Percentiles rank a stretch among this genome's conserved stretches.
Conservation (phyloP, 371 early-diverging fungal genomes). For the Lichtheimia hyalospora region DNA sequence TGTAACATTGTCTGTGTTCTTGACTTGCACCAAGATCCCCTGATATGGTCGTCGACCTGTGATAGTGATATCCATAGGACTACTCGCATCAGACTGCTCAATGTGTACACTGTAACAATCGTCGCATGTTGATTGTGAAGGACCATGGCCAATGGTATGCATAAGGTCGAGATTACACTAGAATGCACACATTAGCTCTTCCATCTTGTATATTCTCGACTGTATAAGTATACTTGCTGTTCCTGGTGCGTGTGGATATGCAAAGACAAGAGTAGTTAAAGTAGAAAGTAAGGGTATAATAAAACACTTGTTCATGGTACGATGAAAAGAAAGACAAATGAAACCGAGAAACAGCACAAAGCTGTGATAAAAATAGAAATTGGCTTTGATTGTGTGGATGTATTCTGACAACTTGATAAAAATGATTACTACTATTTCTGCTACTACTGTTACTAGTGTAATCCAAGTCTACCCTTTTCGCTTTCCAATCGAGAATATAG, state of each 20-base stretch:
- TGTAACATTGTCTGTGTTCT: slow-evolving; percentile 33
- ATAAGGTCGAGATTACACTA: slow-evolving; percentile 47
- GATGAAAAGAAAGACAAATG: not conserved
- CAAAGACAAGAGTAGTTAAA: not conserved
- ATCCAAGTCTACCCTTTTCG: slow-evolving; percentile 61
- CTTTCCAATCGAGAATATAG: slow-evolving; percentile 76
- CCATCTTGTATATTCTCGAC: not conserved
- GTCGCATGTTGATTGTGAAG: slow-evolving; percentile 37
- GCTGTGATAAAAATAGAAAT: no score
- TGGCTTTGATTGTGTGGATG: no score
- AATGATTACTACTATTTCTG: no score
- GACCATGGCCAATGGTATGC: slow-evolving; percentile 46
- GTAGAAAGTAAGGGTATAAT: no score
- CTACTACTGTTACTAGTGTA: slow-evolving; percentile 21
- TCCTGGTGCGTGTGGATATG: slow-evolving; percentile 45
- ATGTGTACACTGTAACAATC: slow-evolving; percentile 38
- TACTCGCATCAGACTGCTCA: not conserved
- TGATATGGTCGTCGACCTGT: slow-evolving; percentile 34
- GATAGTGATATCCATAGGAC: slow-evolving; percentile 22
- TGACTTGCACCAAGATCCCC: slow-evolving; percentile 41
- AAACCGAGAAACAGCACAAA: no score
- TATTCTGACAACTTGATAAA: no score
- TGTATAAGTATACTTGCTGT: slow-evolving; percentile 29
- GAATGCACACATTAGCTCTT: not conserved
- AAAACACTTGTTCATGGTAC: not conserved